Percentiles rank a stretch among this genome's conserved stretches.
phyloP scores from a whole-genome alignment of 2,329 filamentous ascomycete genomes.

The Neonectria punicea region DNA sequence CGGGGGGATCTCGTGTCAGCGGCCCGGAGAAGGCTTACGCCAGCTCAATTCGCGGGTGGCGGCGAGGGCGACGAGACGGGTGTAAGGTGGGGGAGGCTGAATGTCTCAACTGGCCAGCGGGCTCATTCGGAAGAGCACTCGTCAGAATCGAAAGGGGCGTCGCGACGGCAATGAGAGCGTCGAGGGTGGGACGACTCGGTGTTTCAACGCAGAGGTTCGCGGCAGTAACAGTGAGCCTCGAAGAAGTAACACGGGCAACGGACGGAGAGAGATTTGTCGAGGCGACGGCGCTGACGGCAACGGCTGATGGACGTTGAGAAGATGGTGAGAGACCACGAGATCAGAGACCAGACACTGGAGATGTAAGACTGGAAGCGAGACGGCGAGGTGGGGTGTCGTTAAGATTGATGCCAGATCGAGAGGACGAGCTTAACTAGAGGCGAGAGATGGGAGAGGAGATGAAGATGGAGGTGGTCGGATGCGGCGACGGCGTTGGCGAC shows the following conservation, averaged over 20 bases:
- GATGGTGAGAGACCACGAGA: slow-evolving; percentile 21
- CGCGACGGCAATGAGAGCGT: slow-evolving; percentile 31
- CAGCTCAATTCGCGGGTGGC: slow-evolving; percentile 33
- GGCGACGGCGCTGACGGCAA: slow-evolving; percentile 7
- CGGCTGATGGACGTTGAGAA: slow-evolving; percentile 17
- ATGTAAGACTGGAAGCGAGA: slow-evolving; percentile 18
- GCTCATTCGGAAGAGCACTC: slow-evolving; percentile 23
- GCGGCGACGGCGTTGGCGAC: slow-evolving; percentile 27
- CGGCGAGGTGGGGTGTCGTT: slow-evolving; percentile 39
- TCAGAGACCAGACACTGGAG: neutral
- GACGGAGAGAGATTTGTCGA: neutral
- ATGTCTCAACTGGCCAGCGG: slow-evolving; percentile 21
- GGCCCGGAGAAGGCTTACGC: slow-evolving; percentile 26
- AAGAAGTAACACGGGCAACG: slow-evolving; percentile 19
- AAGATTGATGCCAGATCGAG: slow-evolving; percentile 35
- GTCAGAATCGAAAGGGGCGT: slow-evolving; percentile 28
- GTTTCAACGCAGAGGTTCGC: slow-evolving; percentile 35
- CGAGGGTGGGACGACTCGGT: slow-evolving; percentile 17
- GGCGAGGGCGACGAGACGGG: slow-evolving; percentile 10
- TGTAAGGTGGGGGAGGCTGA: neutral
- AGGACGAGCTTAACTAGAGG: slow-evolving; percentile 23
- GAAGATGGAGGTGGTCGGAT: slow-evolving; percentile 18
- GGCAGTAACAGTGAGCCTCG: slow-evolving; percentile 29
- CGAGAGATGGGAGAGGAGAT: slow-evolving; percentile 23
- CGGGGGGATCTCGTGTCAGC: slow-evolving; percentile 37